Evolutionary conservation across 176 grass and related monocot genomes (phyloP).

Genomic region (Sorghum bicolor): DNA sequence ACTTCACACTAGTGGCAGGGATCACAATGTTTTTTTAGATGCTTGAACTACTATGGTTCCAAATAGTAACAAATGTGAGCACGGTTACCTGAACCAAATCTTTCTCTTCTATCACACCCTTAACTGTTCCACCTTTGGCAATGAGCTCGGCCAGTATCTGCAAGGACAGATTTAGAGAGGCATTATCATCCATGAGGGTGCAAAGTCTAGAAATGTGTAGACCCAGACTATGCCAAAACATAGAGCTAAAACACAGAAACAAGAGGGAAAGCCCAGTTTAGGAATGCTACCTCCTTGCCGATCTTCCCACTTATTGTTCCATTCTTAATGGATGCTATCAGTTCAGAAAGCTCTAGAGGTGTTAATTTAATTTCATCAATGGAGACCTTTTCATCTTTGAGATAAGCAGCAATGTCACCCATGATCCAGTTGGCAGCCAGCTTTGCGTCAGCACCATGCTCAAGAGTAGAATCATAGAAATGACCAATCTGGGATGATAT

Average conservation of each 20-base stretch:
- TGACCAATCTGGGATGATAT: constrained; percentile 67
- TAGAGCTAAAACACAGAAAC: neutral
- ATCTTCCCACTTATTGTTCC: constrained; percentile 97
- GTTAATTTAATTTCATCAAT: constrained; percentile 88
- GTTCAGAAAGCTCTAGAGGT: constrained; percentile 70
- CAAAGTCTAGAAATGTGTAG: neutral
- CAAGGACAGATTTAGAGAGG: constrained; percentile 18
- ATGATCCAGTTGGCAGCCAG: constrained; percentile 96
- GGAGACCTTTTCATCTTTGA: constrained; percentile 77
- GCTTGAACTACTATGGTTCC: neutral
- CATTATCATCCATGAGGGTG: neutral
- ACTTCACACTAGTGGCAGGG: neutral
- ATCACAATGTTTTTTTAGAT: neutral
- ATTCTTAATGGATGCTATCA: constrained; percentile 76
- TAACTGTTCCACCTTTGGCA: constrained; percentile 77
- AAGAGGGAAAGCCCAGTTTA: neutral
- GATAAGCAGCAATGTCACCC: constrained; percentile 89
- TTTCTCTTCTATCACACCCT: constrained; percentile 79
- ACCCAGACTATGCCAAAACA: neutral
- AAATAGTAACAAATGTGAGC: constrained; percentile 20
- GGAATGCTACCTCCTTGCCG: constrained; percentile 69
- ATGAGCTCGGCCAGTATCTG: constrained; percentile 82
- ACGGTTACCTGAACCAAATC: constrained; percentile 87
- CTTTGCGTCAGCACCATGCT: constrained; percentile 81
- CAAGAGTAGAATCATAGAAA: constrained; percentile 80